phyloP scores from a whole-genome alignment of 257 asterid genomes.

The Petunia axillaris region DNA sequence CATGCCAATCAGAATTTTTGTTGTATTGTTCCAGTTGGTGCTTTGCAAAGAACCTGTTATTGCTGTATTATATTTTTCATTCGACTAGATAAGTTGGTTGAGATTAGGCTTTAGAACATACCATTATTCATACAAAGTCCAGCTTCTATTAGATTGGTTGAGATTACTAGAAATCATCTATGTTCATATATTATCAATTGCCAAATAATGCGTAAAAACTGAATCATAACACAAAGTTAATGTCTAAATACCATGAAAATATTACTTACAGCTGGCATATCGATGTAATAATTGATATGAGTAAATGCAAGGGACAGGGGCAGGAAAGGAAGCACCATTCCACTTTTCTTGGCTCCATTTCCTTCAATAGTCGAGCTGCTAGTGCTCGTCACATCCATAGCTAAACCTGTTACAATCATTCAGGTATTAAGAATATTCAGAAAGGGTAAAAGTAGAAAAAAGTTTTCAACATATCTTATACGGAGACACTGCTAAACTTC shows the following conservation, averaged over 20 bases:
- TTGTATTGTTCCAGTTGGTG: too few relatives aligned
- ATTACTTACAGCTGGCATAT: conserved; percentile 55
- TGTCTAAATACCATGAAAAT: background rate
- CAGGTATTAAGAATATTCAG: background rate
- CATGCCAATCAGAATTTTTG: too few relatives aligned
- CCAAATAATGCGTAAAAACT: background rate
- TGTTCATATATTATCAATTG: background rate
- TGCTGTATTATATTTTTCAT: too few relatives aligned
- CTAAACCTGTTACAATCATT: background rate
- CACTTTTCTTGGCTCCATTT: conserved; percentile 26
- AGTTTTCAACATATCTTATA: too few relatives aligned
- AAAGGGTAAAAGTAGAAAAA: background rate
- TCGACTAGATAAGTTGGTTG: too few relatives aligned
- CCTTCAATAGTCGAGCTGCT: background rate
- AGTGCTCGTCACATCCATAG: background rate
- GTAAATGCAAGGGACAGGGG: conserved; percentile 53
- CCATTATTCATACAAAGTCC: background rate
- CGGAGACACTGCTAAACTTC: too few relatives aligned
- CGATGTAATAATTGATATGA: conserved; percentile 53
- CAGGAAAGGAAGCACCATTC: conserved; percentile 54
- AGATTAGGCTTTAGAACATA: too few relatives aligned
- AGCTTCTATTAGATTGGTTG: background rate
- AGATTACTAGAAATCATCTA: background rate
- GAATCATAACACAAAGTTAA: background rate
- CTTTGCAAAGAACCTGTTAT: too few relatives aligned